Evolutionary conservation across 805 yeast species (phyloP).

Genomic region (Wickerhamiella parazyma): DNA sequence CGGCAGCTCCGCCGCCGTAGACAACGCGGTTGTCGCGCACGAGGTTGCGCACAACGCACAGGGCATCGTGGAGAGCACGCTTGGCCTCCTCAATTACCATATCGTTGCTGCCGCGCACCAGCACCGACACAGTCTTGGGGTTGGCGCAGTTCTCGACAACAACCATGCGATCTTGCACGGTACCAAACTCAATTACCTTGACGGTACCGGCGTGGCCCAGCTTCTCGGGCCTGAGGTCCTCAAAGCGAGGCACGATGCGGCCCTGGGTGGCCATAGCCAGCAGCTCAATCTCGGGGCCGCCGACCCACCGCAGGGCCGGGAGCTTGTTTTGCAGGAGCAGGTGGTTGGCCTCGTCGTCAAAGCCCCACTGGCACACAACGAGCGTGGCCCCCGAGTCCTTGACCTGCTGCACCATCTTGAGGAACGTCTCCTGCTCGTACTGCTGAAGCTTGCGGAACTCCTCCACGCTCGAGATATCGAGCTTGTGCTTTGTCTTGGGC

Average conservation of each 20-base stretch:
- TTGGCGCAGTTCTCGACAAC: constrained; percentile 83
- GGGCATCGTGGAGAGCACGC: constrained; percentile 90
- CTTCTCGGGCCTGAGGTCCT: constrained; percentile 69
- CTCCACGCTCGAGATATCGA: constrained; percentile 85
- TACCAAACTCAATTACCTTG: constrained; percentile 84
- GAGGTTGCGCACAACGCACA: constrained; percentile 94
- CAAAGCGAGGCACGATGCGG: constrained; percentile 92
- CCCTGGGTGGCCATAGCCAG: constrained; percentile 97
- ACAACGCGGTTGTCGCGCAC: constrained; percentile 85
- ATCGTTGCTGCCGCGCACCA: constrained; percentile 89
- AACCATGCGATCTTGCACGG: constrained; percentile 91
- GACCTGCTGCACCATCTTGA: constrained; percentile 76
- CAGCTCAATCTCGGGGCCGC: constrained; percentile 90
- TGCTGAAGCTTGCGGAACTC: constrained; percentile 83
- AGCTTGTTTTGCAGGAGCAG: constrained; percentile 71
- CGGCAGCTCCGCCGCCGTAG: constrained; percentile 99
- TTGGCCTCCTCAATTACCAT: constrained; percentile 97
- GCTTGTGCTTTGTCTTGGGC: constrained; percentile 96
- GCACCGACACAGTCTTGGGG: constrained; percentile 79
- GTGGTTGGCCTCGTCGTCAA: constrained; percentile 97
- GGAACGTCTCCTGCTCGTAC: constrained; percentile 83
- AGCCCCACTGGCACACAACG: constrained; percentile 99
- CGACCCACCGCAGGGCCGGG: constrained; percentile 98
- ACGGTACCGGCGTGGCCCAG: constrained; percentile 80
- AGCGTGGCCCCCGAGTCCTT: constrained; percentile 88